A percentile compares a stretch with the other conserved stretches of the same genome.
These are phyloP conservation scores for Penicillium sp. DNA, from an alignment of 2,329 filamentous ascomycete species.

Conservation along the genomic window DNA sequence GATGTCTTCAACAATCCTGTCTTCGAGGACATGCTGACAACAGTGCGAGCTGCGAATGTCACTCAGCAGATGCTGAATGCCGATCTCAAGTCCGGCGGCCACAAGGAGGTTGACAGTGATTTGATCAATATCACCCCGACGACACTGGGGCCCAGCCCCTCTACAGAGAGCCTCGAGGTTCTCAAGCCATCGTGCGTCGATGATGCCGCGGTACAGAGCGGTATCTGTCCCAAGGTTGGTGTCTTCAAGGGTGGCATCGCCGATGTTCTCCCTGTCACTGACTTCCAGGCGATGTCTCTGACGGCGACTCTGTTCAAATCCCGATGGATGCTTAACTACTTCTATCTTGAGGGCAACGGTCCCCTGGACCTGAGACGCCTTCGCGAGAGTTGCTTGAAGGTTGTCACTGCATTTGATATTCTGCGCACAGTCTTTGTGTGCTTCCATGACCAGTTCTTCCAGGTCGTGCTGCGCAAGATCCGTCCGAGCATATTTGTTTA, in stretches of 20 bases:
- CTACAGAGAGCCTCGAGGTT: slow-evolving; percentile 26
- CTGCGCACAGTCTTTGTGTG: slow-evolving; percentile 64
- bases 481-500: slow-evolving; percentile 52
- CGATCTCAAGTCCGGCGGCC: slow-evolving; percentile 17
- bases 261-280: slow-evolving; percentile 58
- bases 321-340: slow-evolving; percentile 48
- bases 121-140: slow-evolving; percentile 17
- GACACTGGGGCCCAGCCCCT: slow-evolving; percentile 16
- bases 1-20: slow-evolving; percentile 45
- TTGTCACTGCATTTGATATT: slow-evolving; percentile 62
- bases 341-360: slow-evolving; percentile 55
- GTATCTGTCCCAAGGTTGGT: slow-evolving; percentile 52
- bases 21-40: slow-evolving; percentile 40
- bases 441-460: slow-evolving; percentile 50
- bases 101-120: slow-evolving; percentile 14
- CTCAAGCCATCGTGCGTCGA: slow-evolving; percentile 26
- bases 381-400: slow-evolving; percentile 43
- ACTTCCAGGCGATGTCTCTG: slow-evolving; percentile 41
- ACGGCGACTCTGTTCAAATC: slow-evolving; percentile 38
- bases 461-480: slow-evolving; percentile 58
- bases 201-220: slow-evolving; percentile 45
- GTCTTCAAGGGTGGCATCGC: slow-evolving; percentile 52
- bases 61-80: slow-evolving; percentile 23
- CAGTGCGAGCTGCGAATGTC: slow-evolving; percentile 25
- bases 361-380: slow-evolving; percentile 49